These are phyloP conservation scores for Geopyxis carbonaria DNA, from an alignment of 495 filamentous ascomycete species.

Conservation along the genomic window DNA sequence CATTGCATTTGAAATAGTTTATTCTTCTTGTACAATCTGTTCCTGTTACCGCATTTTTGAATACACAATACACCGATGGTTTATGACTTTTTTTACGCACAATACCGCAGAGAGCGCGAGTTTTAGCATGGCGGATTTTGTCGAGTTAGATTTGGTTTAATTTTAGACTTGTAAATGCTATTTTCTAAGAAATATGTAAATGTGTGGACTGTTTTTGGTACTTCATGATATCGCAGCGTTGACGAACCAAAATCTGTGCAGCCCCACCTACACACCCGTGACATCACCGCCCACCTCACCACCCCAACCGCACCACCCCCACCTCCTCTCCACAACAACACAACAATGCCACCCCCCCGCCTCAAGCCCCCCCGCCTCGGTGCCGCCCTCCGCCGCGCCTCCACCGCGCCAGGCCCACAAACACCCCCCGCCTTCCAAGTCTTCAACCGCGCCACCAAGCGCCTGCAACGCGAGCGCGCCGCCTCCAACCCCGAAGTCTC, in stretches of 20 bases:
- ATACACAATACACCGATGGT: too few species aligned
- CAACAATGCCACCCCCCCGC: constrained; percentile 9
- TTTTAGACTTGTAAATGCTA: too few species aligned
- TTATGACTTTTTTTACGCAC: too few species aligned
- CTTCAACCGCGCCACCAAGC: constrained; percentile 78
- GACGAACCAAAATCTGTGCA: too few species aligned
- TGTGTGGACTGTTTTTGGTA: too few species aligned
- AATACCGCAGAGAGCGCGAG: too few species aligned
- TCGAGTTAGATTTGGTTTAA: too few species aligned
- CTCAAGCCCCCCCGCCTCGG: neutral
- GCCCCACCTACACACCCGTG: too few species aligned
- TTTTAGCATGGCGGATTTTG: too few species aligned
- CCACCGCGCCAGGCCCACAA: constrained; percentile 6
- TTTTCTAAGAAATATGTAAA: too few species aligned
- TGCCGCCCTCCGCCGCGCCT: constrained; percentile 9
- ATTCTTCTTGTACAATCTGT: constrained; percentile 1
- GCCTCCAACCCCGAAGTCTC: constrained; percentile 51
- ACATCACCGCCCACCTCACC: neutral
- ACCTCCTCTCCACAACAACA: neutral
- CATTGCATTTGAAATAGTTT: constrained; percentile 1
- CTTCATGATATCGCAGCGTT: too few species aligned
- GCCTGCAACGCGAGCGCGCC: constrained; percentile 75
- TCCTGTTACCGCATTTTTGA: too few species aligned
- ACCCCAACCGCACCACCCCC: neutral
- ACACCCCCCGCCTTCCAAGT: constrained; percentile 55